Conservation (phyloP, 495 filamentous ascomycete genomes). For the Choiromyces venosus region DNA sequence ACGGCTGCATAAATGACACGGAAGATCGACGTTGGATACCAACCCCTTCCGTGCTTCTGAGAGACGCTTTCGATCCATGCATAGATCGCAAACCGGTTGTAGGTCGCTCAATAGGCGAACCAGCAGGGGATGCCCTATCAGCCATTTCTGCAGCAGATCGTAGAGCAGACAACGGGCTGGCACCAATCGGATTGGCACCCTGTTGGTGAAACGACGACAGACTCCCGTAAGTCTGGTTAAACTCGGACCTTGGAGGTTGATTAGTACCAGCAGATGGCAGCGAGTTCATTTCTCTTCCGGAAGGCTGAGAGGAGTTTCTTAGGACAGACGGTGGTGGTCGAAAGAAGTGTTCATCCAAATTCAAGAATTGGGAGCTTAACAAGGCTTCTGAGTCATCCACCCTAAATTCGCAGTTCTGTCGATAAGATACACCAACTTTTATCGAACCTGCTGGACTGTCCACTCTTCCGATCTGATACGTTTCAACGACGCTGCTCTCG, state of each 20-base stretch:
- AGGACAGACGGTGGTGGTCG: constrained; percentile 60
- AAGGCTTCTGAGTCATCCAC: constrained; percentile 86
- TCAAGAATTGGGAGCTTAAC: constrained; percentile 92
- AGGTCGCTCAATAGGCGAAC: constrained; percentile 59
- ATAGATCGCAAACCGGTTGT: constrained; percentile 55
- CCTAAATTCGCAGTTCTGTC: constrained; percentile 80
- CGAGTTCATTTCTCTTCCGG: constrained; percentile 59
- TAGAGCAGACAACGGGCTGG: constrained; percentile 82
- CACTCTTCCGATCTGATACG: constrained; percentile 70
- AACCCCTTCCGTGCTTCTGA: constrained; percentile 44
- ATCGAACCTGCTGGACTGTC: constrained; percentile 82
- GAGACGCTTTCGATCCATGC: constrained; percentile 57
- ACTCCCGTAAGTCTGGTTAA: constrained; percentile 81
- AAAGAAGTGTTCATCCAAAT: constrained; percentile 80
- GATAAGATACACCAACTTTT: constrained; percentile 72
- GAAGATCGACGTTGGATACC: constrained; percentile 67
- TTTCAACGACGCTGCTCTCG: constrained; percentile 61
- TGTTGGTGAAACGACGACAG: constrained; percentile 79
- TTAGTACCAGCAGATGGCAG: constrained; percentile 53
- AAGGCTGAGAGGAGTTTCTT: constrained; percentile 37
- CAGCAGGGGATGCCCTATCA: constrained; percentile 47
- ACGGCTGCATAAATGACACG: constrained; percentile 78
- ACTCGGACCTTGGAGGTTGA: constrained; percentile 50
- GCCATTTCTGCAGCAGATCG: constrained; percentile 58
- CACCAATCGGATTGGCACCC: constrained; percentile 52